phyloP scores from a whole-genome alignment of 495 filamentous ascomycete genomes.

The Umbilicaria muhlenbergii region DNA sequence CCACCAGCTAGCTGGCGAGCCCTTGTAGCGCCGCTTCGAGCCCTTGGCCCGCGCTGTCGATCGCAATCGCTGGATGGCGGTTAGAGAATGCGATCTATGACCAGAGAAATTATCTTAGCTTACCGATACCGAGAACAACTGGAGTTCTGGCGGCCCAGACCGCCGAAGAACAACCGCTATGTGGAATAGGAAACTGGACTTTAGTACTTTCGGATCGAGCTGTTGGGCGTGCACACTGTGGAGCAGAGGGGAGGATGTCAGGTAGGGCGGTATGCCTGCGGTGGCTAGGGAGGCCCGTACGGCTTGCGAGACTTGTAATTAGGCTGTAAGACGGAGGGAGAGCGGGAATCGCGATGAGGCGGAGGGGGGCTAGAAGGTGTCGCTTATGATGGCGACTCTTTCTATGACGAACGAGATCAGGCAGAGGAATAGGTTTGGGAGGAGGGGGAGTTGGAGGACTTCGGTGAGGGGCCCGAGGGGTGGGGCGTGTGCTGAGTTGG shows the following conservation, averaged over 20 bases:
- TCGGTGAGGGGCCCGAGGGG: background rate
- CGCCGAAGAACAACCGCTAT: conserved; percentile 5
- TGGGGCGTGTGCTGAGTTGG: too few species aligned
- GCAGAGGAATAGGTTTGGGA: conserved; percentile 5
- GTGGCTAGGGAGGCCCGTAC: conserved; percentile 5
- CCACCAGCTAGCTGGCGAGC: conserved; percentile 8
- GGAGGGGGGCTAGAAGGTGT: conserved; percentile 9
- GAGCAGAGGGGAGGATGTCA: conserved; percentile 1
- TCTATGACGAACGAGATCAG: conserved; percentile 8
- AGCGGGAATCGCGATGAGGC: conserved; percentile 8
- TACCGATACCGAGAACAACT: conserved; percentile 8
- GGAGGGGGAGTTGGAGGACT: background rate
- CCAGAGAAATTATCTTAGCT: background rate
- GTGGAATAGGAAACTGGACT: conserved; percentile 2
- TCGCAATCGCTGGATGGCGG: conserved; percentile 1
- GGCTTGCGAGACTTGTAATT: conserved; percentile 10
- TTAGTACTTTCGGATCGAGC: conserved; percentile 10
- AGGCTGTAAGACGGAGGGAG: conserved; percentile 7
- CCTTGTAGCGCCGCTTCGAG: conserved; percentile 9
- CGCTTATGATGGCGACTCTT: conserved; percentile 7
- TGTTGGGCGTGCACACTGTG: conserved; percentile 1
- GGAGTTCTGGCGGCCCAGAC: conserved; percentile 4
- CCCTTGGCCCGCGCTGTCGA: conserved; percentile 7
- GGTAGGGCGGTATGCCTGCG: conserved; percentile 1
- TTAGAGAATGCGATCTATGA: background rate